A percentile compares a stretch with the other conserved stretches of the same genome.
These are phyloP conservation scores for Fusarium oligoseptatum DNA, from an alignment of 2,329 filamentous ascomycete genomes.

Conservation along the genomic window DNA sequence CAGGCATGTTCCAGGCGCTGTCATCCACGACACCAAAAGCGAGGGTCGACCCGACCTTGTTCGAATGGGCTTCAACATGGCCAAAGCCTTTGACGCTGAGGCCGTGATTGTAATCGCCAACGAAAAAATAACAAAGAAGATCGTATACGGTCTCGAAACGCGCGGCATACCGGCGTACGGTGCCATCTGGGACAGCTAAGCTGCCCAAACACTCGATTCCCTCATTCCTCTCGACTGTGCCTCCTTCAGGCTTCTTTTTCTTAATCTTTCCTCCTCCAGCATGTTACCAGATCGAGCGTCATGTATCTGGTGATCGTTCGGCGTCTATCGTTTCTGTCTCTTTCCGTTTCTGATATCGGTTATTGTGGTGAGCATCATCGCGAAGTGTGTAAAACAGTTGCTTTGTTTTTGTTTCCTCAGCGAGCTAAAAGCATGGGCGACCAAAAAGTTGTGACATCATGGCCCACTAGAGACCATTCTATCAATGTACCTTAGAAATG, in stretches of 20 bases:
- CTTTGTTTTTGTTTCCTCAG: slow-evolving; percentile 9
- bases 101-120: slow-evolving; percentile 82
- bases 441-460: slow-evolving; percentile 36
- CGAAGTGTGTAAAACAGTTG: not conserved
- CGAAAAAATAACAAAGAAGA: slow-evolving; percentile 73
- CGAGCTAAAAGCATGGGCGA: not conserved
- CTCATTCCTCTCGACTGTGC: slow-evolving; percentile 4
- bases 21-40: slow-evolving; percentile 75
- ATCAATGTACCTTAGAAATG: slow-evolving; percentile 31
- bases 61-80: slow-evolving; percentile 64
- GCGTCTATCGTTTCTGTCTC: slow-evolving; percentile 6
- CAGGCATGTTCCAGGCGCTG: slow-evolving; percentile 69
- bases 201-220: slow-evolving; percentile 10
- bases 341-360: slow-evolving; percentile 1
- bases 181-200: slow-evolving; percentile 75
- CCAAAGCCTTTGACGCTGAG: slow-evolving; percentile 70
- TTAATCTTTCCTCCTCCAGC: not conserved
- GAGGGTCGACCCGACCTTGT: slow-evolving; percentile 71
- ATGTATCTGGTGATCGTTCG: not conserved
- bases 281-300: not conserved
- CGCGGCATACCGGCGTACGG: slow-evolving; percentile 77
- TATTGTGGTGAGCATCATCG: slow-evolving; percentile 4
- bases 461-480: not conserved
- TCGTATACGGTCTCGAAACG: slow-evolving; percentile 77
- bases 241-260: slow-evolving; percentile 10